Evolutionary conservation across 1,139 yeast species (phyloP), one percentile per base, ranked within the genome.

Genomic region (Zygosaccharomyces sapae): DNA sequence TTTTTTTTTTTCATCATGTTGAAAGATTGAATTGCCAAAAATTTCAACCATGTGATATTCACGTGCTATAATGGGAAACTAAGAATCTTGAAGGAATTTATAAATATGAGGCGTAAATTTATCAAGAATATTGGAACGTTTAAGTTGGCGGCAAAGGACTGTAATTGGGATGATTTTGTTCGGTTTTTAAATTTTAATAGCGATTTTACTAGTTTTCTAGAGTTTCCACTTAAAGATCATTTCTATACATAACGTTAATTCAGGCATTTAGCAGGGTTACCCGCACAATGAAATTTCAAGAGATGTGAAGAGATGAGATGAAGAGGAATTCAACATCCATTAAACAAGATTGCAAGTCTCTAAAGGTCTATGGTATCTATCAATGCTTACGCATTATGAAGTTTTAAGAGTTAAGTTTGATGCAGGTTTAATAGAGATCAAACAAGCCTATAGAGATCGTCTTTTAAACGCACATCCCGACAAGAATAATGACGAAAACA

Each of bases 381-480:
- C 13, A 8, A 38, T 38, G 41, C 16, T 33, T 24, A 35, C 65
- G 1, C 56, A 75, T 57, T 85, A 85, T 60, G 79, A 78, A 43
- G 62, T 81, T 0, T 71, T 86, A 8, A 81, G 76, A 0, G 66
- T 84, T 1, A 55, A 59, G 0, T 64, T 69, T 1, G 66, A 67
- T 6, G 75, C 80, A 0, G 47, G 68, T 0, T 53, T 55, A 0
- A 55, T 53, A 1, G 80, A 76, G 12, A 72, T 89, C 22, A 81
- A 79, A 55, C 62, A 63, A 10, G 88, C 92, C 0, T 89, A 88
- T 60, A 76, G 74, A 48, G 67, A 65, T 33, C 75, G 74, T 13
- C 71, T 88, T n/a, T 69, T 89, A 3, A 61, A 65, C 4, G 65
- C 77, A 7, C 97, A 88, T 63, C 97, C 97, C 0, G 97, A 88